These are phyloP conservation scores for Alternaria sp. DNA, from an alignment of 2,329 filamentous ascomycete genomes.

Conservation along the genomic window DNA sequence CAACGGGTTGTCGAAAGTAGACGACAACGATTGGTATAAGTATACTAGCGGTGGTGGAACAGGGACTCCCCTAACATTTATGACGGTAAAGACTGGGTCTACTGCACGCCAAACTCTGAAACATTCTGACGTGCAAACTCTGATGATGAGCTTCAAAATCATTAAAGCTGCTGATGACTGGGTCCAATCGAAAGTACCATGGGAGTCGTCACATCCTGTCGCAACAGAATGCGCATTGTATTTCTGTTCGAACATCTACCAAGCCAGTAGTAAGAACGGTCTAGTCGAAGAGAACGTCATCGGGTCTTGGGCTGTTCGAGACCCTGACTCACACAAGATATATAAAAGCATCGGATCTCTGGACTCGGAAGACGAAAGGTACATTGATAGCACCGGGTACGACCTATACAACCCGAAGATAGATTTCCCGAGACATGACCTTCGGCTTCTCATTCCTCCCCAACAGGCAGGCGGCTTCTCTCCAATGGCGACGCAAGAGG, in stretches of 20 bases:
- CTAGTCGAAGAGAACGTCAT: background rate
- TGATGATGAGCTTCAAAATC: slow-evolving; percentile 4
- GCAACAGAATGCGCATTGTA: slow-evolving; percentile 21
- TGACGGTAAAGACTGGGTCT: background rate
- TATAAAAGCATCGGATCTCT: background rate
- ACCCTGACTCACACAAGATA: slow-evolving; percentile 1
- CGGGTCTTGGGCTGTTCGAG: slow-evolving; percentile 7
- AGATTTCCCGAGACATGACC: background rate
- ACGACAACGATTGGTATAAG: background rate
- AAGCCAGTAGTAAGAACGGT: slow-evolving; percentile 2
- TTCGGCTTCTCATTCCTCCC: background rate
- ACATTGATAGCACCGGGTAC: background rate
- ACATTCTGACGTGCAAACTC: background rate
- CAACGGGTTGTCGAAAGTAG: background rate
- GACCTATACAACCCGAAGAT: background rate
- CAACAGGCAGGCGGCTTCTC: background rate
- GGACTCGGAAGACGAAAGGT: background rate
- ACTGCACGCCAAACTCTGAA: background rate
- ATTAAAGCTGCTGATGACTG: slow-evolving; percentile 4
- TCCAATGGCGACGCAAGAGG: background rate
- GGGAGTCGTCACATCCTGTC: slow-evolving; percentile 3
- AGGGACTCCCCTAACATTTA: background rate
- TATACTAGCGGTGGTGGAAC: background rate
- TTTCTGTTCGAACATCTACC: slow-evolving; percentile 15
- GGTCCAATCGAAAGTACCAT: background rate